Conservation (phyloP, 2,329 filamentous ascomycete genomes). For the Alternaria solani region DNA sequence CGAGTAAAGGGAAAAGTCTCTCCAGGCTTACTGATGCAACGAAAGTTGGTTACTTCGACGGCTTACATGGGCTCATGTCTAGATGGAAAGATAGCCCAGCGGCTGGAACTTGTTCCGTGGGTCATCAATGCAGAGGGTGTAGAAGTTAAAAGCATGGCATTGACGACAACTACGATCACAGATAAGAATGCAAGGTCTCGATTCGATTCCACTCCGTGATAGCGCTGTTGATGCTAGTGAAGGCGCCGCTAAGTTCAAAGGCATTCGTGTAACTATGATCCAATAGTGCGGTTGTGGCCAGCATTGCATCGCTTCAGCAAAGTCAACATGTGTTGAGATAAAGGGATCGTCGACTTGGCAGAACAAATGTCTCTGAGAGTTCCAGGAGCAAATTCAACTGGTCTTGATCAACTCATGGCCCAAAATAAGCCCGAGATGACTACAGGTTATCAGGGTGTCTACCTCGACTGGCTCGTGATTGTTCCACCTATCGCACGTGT, state of each 20-base stretch:
- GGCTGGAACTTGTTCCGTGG: neutral
- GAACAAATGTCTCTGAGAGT: neutral
- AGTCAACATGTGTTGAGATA: neutral
- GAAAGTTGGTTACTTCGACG: neutral
- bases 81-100: neutral
- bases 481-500: neutral
- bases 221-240: neutral
- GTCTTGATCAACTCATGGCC: neutral
- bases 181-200: neutral
- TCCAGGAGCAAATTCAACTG: neutral
- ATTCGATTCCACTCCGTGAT: neutral
- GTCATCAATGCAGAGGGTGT: neutral
- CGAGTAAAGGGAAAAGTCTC: neutral
- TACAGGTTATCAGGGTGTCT: neutral
- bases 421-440: neutral
- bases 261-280: neutral
- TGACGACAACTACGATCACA: neutral
- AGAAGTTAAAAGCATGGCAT: neutral
- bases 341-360: neutral
- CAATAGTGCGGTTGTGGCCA: neutral
- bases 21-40: neutral
- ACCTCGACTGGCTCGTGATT: neutral
- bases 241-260: neutral
- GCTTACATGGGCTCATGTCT: neutral
- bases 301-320: neutral